Conservation (phyloP, 2,329 filamentous ascomycete species). For the Aspergillus neoniger region DNA sequence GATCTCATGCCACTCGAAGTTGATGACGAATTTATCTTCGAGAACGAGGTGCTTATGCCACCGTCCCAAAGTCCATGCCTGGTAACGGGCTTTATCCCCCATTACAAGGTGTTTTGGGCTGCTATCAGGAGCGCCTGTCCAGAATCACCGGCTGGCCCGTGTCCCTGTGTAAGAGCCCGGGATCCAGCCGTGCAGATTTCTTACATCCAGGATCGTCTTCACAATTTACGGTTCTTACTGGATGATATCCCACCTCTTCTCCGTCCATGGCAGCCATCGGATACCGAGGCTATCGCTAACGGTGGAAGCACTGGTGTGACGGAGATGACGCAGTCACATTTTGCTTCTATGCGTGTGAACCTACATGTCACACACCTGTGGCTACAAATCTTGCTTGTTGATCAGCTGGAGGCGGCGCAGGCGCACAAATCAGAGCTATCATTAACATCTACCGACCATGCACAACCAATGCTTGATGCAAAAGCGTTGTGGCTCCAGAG, state of each 20-base stretch:
- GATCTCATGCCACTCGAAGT: constrained; percentile 36
- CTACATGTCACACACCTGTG: constrained; percentile 43
- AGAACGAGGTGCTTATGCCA: constrained; percentile 16
- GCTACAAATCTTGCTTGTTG: constrained; percentile 40
- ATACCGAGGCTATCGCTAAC: neutral
- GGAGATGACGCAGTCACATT: constrained; percentile 16
- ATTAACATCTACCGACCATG: neutral
- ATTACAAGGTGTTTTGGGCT: constrained; percentile 32
- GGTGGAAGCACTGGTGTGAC: neutral
- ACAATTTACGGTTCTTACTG: constrained; percentile 29
- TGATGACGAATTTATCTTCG: constrained; percentile 37
- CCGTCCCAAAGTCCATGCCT: constrained; percentile 21
- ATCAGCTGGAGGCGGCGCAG: constrained; percentile 34
- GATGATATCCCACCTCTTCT: constrained; percentile 1
- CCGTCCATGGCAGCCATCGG: neutral
- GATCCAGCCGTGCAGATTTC: constrained; percentile 14
- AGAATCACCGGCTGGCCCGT: constrained; percentile 5
- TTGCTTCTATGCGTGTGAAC: constrained; percentile 35
- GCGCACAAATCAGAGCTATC: neutral
- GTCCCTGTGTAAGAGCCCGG: constrained; percentile 12
- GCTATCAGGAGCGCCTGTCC: constrained; percentile 8
- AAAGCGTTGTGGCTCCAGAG: constrained; percentile 32
- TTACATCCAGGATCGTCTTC: constrained; percentile 29
- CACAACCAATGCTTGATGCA: neutral
- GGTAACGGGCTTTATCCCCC: constrained; percentile 31